A percentile compares a stretch with the other conserved stretches of the same genome.
These are phyloP conservation scores for Tulasnella sp. DNA, from an alignment of 768 basidiomycete genomes.

Conservation along the genomic window DNA sequence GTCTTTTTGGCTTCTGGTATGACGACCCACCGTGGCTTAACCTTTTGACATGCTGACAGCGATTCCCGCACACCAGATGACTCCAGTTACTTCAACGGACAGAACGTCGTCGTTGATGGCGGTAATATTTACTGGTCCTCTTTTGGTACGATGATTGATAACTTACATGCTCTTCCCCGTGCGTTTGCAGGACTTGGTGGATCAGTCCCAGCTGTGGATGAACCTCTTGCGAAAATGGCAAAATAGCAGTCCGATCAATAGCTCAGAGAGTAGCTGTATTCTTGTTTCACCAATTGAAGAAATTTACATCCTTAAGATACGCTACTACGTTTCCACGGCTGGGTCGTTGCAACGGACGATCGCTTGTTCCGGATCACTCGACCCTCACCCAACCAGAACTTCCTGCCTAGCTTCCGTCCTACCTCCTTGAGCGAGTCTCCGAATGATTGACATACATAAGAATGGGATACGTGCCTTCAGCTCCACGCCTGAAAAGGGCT, in stretches of 20 bases:
- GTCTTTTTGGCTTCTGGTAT: slow-evolving; percentile 85
- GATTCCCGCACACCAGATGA: slow-evolving; percentile 55
- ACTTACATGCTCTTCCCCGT: neutral
- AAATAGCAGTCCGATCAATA: neutral
- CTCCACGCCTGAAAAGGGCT: neutral
- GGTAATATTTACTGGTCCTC: slow-evolving; percentile 41
- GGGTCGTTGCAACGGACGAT: neutral
- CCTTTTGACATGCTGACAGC: neutral
- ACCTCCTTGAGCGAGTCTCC: too few relatives aligned
- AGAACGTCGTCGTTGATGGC: slow-evolving; percentile 82
- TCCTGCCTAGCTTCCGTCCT: neutral
- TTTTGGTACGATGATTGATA: neutral
- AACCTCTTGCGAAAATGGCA: neutral
- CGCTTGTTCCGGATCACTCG: neutral
- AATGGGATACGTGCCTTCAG: neutral
- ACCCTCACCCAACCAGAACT: neutral
- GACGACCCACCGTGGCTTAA: slow-evolving; percentile 29
- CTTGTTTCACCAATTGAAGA: neutral
- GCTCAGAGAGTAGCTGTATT: neutral
- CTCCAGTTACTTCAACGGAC: slow-evolving; percentile 88
- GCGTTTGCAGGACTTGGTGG: neutral
- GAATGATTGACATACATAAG: neutral
- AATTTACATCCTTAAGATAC: neutral
- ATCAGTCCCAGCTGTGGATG: neutral
- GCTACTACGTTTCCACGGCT: neutral